Evolutionary conservation across 352 stramenopile species (phyloP).

Genomic region (Pythium biforme): DNA sequence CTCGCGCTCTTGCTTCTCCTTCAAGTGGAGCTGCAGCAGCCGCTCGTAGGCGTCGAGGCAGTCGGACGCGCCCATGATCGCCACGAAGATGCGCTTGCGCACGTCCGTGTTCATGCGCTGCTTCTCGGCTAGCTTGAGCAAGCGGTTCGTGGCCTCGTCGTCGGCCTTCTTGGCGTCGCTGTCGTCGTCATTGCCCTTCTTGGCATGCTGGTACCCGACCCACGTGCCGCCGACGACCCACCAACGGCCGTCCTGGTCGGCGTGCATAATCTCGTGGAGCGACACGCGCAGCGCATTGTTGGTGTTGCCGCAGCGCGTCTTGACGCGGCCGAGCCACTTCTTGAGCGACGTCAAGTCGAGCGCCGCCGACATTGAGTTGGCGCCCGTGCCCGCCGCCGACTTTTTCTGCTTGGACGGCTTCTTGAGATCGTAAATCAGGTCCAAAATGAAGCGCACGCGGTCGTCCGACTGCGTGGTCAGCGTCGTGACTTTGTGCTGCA

Average conservation of each 20-base stretch:
- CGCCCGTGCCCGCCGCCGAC: conserved; percentile 9
- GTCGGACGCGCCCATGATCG: conserved; percentile 95
- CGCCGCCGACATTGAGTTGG: conserved; percentile 33
- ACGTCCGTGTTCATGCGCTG: conserved; percentile 98
- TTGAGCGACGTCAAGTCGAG: conserved; percentile 83
- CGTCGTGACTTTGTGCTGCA: conserved; percentile 73
- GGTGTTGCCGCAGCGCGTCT: conserved; percentile 79
- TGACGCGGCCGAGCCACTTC: conserved; percentile 95
- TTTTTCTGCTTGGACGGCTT: conserved; percentile 92
- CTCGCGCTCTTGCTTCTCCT: conserved; percentile 92
- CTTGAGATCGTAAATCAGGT: conserved; percentile 96
- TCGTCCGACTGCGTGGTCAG: conserved; percentile 33
- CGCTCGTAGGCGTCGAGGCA: conserved; percentile 96
- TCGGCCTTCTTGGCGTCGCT: conserved; percentile 18
- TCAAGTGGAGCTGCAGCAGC: conserved; percentile 87
- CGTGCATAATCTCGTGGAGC: conserved; percentile 71
- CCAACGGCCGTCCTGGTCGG: conserved; percentile 92
- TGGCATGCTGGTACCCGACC: conserved; percentile 70
- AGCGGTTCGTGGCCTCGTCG: conserved; percentile 48
- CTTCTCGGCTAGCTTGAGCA: conserved; percentile 92
- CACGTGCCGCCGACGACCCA: conserved; percentile 96
- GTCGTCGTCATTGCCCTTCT: conserved; percentile 8
- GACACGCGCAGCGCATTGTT: conserved; percentile 76
- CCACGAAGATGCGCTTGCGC: conserved; percentile 95
- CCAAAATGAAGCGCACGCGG: conserved; percentile 89